Conservation (phyloP, 2,329 filamentous ascomycete species). For the Ophiostoma australiae region DNA sequence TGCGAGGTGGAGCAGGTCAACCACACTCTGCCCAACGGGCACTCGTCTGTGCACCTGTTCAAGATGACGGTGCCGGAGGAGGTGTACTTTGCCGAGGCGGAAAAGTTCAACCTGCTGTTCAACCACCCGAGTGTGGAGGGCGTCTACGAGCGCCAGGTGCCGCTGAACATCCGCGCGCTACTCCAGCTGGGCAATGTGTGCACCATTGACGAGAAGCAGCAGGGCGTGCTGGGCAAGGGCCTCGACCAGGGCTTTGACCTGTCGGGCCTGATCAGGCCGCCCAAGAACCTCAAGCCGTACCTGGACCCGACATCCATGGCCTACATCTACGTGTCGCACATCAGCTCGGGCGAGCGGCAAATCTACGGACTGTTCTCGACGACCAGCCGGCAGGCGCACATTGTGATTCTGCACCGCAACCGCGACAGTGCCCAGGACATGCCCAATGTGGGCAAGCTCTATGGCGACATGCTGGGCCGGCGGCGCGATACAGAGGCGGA, state of each 20-base stretch:
- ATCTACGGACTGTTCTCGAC: slow-evolving; percentile 93
- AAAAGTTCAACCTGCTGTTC: slow-evolving; percentile 77
- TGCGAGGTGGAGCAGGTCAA: slow-evolving; percentile 91
- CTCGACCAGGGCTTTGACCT: slow-evolving; percentile 93
- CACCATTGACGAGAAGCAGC: slow-evolving; percentile 85
- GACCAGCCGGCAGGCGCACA: slow-evolving; percentile 69
- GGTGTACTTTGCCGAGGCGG: slow-evolving; percentile 75
- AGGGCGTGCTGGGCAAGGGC: slow-evolving; percentile 85
- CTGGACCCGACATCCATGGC: slow-evolving; percentile 68
- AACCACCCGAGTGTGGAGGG: slow-evolving; percentile 93
- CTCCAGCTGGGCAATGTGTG: slow-evolving; percentile 86
- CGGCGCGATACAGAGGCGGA: slow-evolving; percentile 56
- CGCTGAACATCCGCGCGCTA: slow-evolving; percentile 78
- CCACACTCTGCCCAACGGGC: slow-evolving; percentile 89
- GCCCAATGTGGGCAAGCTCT: slow-evolving; percentile 86
- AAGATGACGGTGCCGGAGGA: slow-evolving; percentile 87
- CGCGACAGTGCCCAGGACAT: slow-evolving; percentile 74
- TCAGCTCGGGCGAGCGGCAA: slow-evolving; percentile 83
- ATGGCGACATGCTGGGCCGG: slow-evolving; percentile 67
- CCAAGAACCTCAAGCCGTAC: slow-evolving; percentile 60
- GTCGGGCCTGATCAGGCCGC: slow-evolving; percentile 62
- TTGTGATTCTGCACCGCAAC: slow-evolving; percentile 80
- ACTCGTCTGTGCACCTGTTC: slow-evolving; percentile 89
- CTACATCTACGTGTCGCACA: slow-evolving; percentile 90
- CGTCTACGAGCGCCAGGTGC: slow-evolving; percentile 91